Evolutionary conservation across 805 yeast species (phyloP).

Genomic region (Debaryomyces tyrocola): DNA sequence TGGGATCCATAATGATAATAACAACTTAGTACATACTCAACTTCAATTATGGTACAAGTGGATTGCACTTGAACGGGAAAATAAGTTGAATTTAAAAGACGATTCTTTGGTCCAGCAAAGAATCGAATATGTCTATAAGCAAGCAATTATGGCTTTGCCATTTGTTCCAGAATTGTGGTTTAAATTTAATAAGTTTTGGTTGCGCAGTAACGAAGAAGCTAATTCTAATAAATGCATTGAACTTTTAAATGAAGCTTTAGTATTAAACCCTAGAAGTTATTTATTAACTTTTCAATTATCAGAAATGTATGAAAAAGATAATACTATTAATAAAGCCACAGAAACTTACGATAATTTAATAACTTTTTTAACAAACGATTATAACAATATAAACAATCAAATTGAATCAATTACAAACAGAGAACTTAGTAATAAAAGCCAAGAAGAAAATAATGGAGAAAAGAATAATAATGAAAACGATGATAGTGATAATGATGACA

Average conservation of each 20-base stretch:
- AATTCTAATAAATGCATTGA: constrained; percentile 43
- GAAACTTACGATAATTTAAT: constrained; percentile 52
- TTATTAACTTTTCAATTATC: constrained; percentile 66
- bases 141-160: constrained; percentile 60
- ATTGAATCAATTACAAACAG: constrained; percentile 20
- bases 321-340: constrained; percentile 50
- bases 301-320: constrained; percentile 65
- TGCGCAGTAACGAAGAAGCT: constrained; percentile 34
- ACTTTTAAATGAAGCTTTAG: constrained; percentile 53
- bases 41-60: constrained; percentile 64
- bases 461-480: constrained; percentile 1
- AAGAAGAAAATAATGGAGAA: constrained; percentile 5
- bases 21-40: constrained; percentile 36
- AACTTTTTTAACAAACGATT: constrained; percentile 40
- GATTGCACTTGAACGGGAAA: constrained; percentile 77
- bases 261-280: constrained; percentile 69
- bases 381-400: constrained; percentile 23
- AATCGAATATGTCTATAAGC: constrained; percentile 68
- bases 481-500: constrained; percentile 15
- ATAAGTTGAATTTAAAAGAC: constrained; percentile 61
- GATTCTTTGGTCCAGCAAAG: constrained; percentile 50
- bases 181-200: constrained; percentile 47
- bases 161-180: constrained; percentile 80
- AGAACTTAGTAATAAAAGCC: constrained; percentile 10
- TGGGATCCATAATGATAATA: constrained; percentile 15